Evolutionary conservation across 805 yeast species (phyloP).

Genomic region (Candida railenensis): DNA sequence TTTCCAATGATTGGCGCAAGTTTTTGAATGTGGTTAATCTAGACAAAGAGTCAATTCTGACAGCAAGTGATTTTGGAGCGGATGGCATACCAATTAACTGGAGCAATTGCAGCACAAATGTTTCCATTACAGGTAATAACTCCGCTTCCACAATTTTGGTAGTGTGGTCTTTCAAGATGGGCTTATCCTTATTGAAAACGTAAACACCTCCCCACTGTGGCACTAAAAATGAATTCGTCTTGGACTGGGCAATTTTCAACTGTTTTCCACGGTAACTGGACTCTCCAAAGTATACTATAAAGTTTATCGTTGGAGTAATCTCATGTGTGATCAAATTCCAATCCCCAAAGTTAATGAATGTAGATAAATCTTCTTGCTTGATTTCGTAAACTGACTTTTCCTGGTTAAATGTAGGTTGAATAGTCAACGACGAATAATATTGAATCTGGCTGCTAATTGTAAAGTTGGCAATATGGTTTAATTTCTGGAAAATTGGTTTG

Average conservation of each 20-base stretch:
- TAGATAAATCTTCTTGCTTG: slow-evolving; percentile 57
- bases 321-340: slow-evolving; percentile 68
- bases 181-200: slow-evolving; percentile 43
- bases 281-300: slow-evolving; percentile 66
- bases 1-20: slow-evolving; percentile 60
- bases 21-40: slow-evolving; percentile 60
- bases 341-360: slow-evolving; percentile 80
- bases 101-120: slow-evolving; percentile 73
- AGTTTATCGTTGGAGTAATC: slow-evolving; percentile 66
- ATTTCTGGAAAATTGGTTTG: slow-evolving; percentile 51
- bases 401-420: slow-evolving; percentile 20
- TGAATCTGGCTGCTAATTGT: slow-evolving; percentile 78
- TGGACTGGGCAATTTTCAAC: slow-evolving; percentile 45
- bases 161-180: slow-evolving; percentile 13
- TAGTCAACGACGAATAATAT: slow-evolving; percentile 53
- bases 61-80: slow-evolving; percentile 54
- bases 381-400: slow-evolving; percentile 32
- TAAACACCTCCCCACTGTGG: slow-evolving; percentile 91
- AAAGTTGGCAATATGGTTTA: slow-evolving; percentile 63
- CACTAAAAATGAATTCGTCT: slow-evolving; percentile 63
- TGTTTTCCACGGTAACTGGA: slow-evolving; percentile 42
- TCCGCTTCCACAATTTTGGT: slow-evolving; percentile 39
- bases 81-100: slow-evolving; percentile 68
- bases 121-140: slow-evolving; percentile 58
- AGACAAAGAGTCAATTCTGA: slow-evolving; percentile 64